Percentiles rank a stretch among this genome's conserved stretches.
Evolutionary conservation across 129 eudicot species (phyloP).

Genomic region (Lactuca saligna): DNA sequence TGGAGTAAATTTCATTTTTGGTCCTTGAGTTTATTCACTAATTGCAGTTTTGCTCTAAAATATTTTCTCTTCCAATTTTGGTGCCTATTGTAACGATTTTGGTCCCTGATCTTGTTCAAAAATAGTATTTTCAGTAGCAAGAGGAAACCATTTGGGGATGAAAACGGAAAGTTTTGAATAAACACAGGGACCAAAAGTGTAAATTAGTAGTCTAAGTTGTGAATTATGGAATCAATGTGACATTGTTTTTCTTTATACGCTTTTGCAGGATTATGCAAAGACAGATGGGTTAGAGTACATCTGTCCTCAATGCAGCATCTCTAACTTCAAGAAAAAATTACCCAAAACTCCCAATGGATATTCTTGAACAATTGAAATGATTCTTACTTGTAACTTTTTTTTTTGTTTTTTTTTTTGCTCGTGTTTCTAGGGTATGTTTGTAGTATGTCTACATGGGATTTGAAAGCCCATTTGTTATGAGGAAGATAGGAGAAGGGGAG

Average conservation of each 20-base stretch:
- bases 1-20: not conserved
- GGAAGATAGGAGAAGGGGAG: slow-evolving; percentile 14
- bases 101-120: too few relatives aligned
- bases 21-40: not conserved
- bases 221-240: not conserved
- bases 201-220: not conserved
- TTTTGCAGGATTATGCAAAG: slow-evolving; percentile 92
- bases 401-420: not conserved
- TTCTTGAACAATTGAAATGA: slow-evolving; percentile 35
- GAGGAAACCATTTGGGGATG: not conserved
- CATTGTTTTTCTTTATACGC: not conserved
- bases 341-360: slow-evolving; percentile 70
- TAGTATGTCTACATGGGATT: slow-evolving; percentile 18
- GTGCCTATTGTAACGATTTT: not conserved
- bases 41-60: not conserved
- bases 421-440: slow-evolving; percentile 28
- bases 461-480: slow-evolving; percentile 8
- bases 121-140: not conserved
- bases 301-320: slow-evolving; percentile 94
- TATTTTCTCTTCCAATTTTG: not conserved
- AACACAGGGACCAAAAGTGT: not conserved
- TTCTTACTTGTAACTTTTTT: slow-evolving; percentile 23
- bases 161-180: not conserved
- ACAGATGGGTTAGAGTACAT: slow-evolving; percentile 98
- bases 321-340: slow-evolving; percentile 80